phyloP scores from a whole-genome alignment of 306 rosid species.

The Fragaria iinumae region DNA sequence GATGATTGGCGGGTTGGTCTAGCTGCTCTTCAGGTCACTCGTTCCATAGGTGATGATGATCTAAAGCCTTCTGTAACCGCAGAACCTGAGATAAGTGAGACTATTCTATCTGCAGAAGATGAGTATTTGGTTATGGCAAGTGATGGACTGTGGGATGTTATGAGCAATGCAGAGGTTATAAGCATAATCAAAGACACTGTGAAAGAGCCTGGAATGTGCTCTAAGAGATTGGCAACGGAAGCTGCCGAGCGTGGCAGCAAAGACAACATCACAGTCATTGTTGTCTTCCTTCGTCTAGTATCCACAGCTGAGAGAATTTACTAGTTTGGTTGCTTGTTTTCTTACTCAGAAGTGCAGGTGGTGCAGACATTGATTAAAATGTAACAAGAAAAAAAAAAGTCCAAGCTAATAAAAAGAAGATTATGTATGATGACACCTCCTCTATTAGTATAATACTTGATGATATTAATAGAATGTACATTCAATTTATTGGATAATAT shows the following conservation, averaged over 20 bases:
- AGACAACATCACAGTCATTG: slow-evolving; percentile 84
- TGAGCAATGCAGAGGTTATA: slow-evolving; percentile 66
- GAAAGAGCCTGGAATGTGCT: slow-evolving; percentile 92
- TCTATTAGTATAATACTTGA: not conserved
- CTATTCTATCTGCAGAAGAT: slow-evolving; percentile 57
- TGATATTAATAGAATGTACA: not conserved
- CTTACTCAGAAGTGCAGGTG: not conserved
- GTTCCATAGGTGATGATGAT: slow-evolving; percentile 93
- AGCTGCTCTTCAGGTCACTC: slow-evolving; percentile 98
- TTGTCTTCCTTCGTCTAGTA: slow-evolving; percentile 70
- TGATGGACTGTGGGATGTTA: slow-evolving; percentile 92
- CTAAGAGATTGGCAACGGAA: slow-evolving; percentile 87
- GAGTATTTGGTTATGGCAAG: slow-evolving; percentile 91
- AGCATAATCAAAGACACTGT: slow-evolving; percentile 72
- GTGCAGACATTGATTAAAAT: not conserved
- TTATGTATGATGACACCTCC: not conserved
- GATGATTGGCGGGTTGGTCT: slow-evolving; percentile 95
- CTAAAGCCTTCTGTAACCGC: slow-evolving; percentile 95
- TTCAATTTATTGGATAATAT: not conserved
- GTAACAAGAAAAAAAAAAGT: not conserved
- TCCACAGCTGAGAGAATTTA: slow-evolving; percentile 89
- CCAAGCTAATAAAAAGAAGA: not conserved
- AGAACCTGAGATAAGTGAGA: slow-evolving; percentile 85
- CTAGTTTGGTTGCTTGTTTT: slow-evolving; percentile 27
- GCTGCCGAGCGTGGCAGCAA: slow-evolving; percentile 89